These are phyloP conservation scores for Paramyrothecium roridum DNA, from an alignment of 2,329 filamentous ascomycete genomes.

Conservation along the genomic window DNA sequence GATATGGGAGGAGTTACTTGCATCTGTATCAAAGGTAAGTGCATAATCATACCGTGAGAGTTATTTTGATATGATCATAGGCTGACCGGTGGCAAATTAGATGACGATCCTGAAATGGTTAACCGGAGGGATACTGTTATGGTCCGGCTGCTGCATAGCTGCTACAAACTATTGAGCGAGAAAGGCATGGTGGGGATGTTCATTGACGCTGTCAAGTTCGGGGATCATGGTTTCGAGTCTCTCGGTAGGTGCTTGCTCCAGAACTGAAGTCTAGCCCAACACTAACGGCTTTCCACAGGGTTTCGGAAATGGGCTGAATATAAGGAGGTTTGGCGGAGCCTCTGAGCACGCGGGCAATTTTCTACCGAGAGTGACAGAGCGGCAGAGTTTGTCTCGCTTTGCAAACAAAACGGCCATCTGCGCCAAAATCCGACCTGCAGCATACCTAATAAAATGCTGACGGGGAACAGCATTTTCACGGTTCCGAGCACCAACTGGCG, in stretches of 20 bases:
- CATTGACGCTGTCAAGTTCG: slow-evolving; percentile 51
- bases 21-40: slow-evolving; percentile 55
- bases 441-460: no score
- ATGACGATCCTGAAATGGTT: slow-evolving; percentile 38
- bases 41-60: background rate
- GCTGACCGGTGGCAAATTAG: slow-evolving; percentile 21
- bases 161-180: slow-evolving; percentile 41
- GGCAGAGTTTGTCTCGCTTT: no score
- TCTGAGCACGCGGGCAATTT: slow-evolving; percentile 11
- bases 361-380: no score
- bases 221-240: slow-evolving; percentile 45
- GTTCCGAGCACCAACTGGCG: no score
- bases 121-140: slow-evolving; percentile 47
- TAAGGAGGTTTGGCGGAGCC: slow-evolving; percentile 49
- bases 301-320: slow-evolving; percentile 59
- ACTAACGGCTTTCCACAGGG: slow-evolving; percentile 31
- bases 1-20: slow-evolving; percentile 59
- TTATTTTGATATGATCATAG: background rate
- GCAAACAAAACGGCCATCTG: no score
- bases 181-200: slow-evolving; percentile 53
- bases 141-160: slow-evolving; percentile 51
- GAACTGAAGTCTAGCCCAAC: slow-evolving; percentile 3
- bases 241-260: slow-evolving; percentile 39
- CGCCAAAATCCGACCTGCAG: no score
- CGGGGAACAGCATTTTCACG: no score